Evolutionary conservation across 306 rosid species (phyloP).

Genomic region (Sesbania bispinosa): DNA sequence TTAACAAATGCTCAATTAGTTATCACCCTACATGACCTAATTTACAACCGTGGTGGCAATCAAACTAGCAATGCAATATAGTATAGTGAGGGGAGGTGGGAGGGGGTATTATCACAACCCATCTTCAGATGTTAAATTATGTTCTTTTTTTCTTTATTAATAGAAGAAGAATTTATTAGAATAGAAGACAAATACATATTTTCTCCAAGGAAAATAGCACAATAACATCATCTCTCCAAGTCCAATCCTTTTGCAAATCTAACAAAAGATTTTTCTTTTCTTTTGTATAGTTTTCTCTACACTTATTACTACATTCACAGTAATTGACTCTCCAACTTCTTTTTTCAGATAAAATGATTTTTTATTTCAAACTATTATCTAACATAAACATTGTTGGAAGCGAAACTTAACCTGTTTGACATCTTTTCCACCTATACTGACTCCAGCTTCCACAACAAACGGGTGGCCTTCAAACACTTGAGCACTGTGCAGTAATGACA

Average conservation of each 20-base stretch:
- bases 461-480: slow-evolving; percentile 98
- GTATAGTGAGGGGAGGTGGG: not conserved
- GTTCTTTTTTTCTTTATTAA: not conserved
- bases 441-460: slow-evolving; percentile 95
- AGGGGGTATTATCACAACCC: not conserved
- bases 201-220: not conserved
- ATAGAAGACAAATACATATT: not conserved
- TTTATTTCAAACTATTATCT: slow-evolving; percentile 20
- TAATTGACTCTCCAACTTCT: not conserved
- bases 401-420: slow-evolving; percentile 73
- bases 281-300: not conserved
- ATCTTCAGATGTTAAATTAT: slow-evolving; percentile 8
- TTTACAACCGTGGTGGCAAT: not conserved
- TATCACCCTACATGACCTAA: not conserved
- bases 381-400: slow-evolving; percentile 18
- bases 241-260: not conserved
- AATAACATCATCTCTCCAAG: not conserved
- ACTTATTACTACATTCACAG: not conserved
- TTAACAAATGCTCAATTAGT: slow-evolving; percentile 6
- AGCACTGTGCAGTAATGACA: slow-evolving; percentile 50
- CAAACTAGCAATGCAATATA: not conserved
- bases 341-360: slow-evolving; percentile 5
- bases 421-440: slow-evolving; percentile 91
- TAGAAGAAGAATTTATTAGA: not conserved
- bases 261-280: not conserved